Evolutionary conservation across 768 basidiomycete genomes (phyloP), one percentile per base, ranked within the genome.

Genomic region (Mycena rosella): DNA sequence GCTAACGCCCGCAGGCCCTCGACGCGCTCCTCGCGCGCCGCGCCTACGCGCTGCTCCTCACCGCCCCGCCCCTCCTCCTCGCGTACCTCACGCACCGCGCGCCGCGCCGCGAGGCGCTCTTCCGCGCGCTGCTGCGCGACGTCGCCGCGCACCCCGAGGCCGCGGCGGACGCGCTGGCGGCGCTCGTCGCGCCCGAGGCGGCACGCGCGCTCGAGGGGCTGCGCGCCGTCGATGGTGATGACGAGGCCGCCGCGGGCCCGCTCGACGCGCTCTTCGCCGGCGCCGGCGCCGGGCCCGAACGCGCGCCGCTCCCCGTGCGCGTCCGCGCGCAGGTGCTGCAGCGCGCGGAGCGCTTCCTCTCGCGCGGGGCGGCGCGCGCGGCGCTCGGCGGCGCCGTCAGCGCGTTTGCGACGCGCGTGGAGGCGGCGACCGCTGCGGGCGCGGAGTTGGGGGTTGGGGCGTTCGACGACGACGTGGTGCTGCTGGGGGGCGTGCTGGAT

Each of bases 71-170:
- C 2, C 77, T 90, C 0, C 75, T 91, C 6, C 76, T 87, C 3
- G 78, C 83, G 0, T 93, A 92, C 68, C 79, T 93, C 26, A 67
- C 77, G 11, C 76, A 85, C 68, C 81, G 87, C 6, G 74, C 82
- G n/a, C 49, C 44, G 3, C 77, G 69, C 8, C 75, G 79, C 26
- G 61, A 76, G 27, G 48, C 66, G 3, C 75, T 88, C 13, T 92
- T 88, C 88, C 82, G 82, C 49, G 72, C 77, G 3, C 76, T 91
- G 20, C 81, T 93, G 1, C 73, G 75, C 1, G 78, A 77, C 13
- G 63, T 89, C 14, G 82, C 85, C 2, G 54, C 74, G 6, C 75
- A 81, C 29, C 74, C 79, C 0, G 76, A 78, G 15, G 68, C 76
- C 34, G 72, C 75, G 40, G 78, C 61, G 2, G 76, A 77, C 18